These are phyloP conservation scores for Solanum chaucha DNA, from an alignment of 257 asterid genomes.

Conservation along the genomic window DNA sequence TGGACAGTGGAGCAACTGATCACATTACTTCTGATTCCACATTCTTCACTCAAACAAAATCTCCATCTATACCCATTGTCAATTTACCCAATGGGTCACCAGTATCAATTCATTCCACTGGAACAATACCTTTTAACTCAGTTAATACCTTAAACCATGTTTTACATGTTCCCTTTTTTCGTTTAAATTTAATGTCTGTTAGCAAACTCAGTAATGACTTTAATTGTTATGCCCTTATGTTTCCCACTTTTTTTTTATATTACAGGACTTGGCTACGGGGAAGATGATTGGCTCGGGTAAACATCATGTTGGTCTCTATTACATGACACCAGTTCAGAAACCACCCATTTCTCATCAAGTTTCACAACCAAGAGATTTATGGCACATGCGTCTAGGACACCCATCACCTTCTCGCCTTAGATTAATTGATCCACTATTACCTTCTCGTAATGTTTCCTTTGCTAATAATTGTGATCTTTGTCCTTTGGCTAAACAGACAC, in stretches of 20 bases:
- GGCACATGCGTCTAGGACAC: not conserved
- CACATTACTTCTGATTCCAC: too few relatives aligned
- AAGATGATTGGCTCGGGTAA: slow-evolving; percentile 8
- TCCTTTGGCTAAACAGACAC: not conserved
- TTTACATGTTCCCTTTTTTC: not conserved
- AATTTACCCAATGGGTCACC: too few relatives aligned
- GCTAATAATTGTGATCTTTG: not conserved
- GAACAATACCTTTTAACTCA: not conserved
- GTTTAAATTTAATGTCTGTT: not conserved
- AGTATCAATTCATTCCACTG: not conserved
- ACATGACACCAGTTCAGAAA: not conserved
- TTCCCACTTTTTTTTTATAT: not conserved
- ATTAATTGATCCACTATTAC: not conserved
- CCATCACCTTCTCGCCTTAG: not conserved
- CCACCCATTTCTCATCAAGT: not conserved
- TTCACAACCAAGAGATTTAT: not conserved
- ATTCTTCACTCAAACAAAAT: too few relatives aligned
- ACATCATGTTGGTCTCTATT: slow-evolving; percentile 1
- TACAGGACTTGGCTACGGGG: not conserved
- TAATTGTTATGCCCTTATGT: not conserved
- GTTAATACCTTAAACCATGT: not conserved
- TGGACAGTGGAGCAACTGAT: too few relatives aligned
- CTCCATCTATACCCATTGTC: too few relatives aligned
- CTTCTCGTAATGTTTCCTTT: not conserved
- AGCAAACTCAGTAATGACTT: not conserved